Conservation (phyloP, 352 stramenopile genomes). For the Phytophthora quininea region DNA sequence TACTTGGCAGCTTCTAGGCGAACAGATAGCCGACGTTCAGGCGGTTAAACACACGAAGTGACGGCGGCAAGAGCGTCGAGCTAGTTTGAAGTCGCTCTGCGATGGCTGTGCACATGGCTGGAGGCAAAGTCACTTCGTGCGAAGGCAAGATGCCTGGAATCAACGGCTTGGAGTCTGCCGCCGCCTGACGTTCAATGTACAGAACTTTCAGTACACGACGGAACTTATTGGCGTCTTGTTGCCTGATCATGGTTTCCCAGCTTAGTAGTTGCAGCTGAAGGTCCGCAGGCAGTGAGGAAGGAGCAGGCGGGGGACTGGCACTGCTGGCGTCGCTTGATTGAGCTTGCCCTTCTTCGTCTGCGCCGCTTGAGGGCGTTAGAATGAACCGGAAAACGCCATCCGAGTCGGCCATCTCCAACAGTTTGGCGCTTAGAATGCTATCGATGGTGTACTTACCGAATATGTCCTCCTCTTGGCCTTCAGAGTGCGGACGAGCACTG, state of each 20-base stretch:
- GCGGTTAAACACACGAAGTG: constrained; percentile 57
- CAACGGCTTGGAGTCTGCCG: constrained; percentile 1
- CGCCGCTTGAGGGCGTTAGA: constrained; percentile 25
- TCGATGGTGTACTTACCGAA: constrained; percentile 79
- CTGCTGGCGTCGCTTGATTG: background rate
- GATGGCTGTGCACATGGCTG: constrained; percentile 40
- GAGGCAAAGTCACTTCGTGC: constrained; percentile 42
- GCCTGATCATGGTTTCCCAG: constrained; percentile 74
- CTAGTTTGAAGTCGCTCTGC: constrained; percentile 44
- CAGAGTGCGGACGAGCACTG: constrained; percentile 11
- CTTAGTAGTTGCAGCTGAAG: constrained; percentile 66
- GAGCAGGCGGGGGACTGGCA: constrained; percentile 1
- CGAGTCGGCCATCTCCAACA: constrained; percentile 73
- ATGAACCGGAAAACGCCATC: constrained; percentile 77
- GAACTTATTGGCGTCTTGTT: constrained; percentile 33
- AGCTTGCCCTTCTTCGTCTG: background rate
- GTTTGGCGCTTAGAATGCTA: constrained; percentile 65
- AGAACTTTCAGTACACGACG: constrained; percentile 74
- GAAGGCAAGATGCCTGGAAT: constrained; percentile 26
- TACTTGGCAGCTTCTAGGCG: constrained; percentile 6
- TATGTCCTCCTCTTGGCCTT: constrained; percentile 32
- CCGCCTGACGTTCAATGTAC: constrained; percentile 31
- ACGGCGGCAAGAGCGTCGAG: constrained; percentile 53
- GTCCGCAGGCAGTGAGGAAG: background rate
- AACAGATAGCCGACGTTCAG: constrained; percentile 69